phyloP scores from a whole-genome alignment of 192 early-diverging fungal genomes.

The Helicostylum pulchrum region DNA sequence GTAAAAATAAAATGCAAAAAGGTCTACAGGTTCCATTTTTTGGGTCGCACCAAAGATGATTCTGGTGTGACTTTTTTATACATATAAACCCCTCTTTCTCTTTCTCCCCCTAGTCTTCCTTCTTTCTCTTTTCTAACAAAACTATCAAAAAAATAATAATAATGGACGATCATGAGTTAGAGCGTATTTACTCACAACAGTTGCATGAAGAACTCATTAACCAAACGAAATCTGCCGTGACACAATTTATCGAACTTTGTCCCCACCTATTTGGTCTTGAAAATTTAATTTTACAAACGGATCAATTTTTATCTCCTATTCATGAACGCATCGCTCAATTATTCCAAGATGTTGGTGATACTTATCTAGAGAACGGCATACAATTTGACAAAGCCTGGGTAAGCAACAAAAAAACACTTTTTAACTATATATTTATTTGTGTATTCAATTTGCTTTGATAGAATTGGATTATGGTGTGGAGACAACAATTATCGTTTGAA shows the following conservation, averaged over 20 bases:
- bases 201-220: constrained; percentile 24
- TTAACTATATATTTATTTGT: background rate
- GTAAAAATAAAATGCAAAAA: too few relatives aligned
- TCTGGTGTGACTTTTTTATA: background rate
- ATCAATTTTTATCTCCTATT: background rate
- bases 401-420: too few relatives aligned
- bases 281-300: constrained; percentile 7
- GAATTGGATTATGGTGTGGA: constrained; percentile 35
- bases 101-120: background rate
- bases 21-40: too few relatives aligned
- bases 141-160: background rate
- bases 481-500: constrained; percentile 32
- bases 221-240: constrained; percentile 18
- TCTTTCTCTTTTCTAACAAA: background rate
- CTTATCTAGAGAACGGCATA: constrained; percentile 17
- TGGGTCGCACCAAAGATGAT: too few relatives aligned
- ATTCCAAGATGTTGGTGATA: constrained; percentile 20
- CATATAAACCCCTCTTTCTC: constrained; percentile 1
- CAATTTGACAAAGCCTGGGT: constrained; percentile 35
- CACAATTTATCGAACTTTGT: constrained; percentile 17
- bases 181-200: constrained; percentile 20
- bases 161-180: constrained; percentile 25
- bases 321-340: constrained; percentile 15
- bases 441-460: constrained; percentile 15
- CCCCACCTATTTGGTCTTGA: constrained; percentile 30